Evolutionary conservation across 306 rosid genomes (phyloP), one percentile per base, ranked within the genome.

Genomic region (Vicia sativa): DNA sequence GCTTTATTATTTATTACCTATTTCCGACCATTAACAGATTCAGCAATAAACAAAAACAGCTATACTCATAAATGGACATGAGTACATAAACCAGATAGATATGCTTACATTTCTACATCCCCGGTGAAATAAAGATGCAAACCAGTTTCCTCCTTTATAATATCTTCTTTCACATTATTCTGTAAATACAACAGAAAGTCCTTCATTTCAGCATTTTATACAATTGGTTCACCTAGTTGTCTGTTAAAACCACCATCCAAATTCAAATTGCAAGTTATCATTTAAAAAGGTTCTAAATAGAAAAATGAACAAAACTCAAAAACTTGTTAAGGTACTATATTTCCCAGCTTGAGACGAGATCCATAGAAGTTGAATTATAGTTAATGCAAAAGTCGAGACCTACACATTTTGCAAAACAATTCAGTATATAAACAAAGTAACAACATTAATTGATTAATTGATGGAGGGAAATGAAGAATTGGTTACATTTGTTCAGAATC

Each of bases 281-380:
- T 34, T 34, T 34, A 39, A 46, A 31, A 8, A 10, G 7, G 56
- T 53, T 78, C 39, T 39, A 2, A 34, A 34, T 34, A 34, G 38
- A 34, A 5, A 34, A 34, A 34, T 34, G 38, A 34, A n/a, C n/a
- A n/a, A n/a, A n/a, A n/a, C n/a, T n/a, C n/a, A n/a, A n/a, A n/a
- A n/a, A 93, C 97, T 97, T 90, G 80, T 93, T 93, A 67, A 90
- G 99, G 74, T 90, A 90, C 81, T 93, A 85, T 60, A 81, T 80
- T 73, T 88, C 98, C 98, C 98, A 93, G 76, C 85, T 82, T 14
- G 97, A 90, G 69, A 88, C 90, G 50, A 93, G 81, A 68, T 90
- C 96, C 3, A 90, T 80, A 76, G 97, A 87, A 68, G 66, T 85
- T 50, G 90, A 85, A 67, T 67, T 78, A 83, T 85, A 90, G 79